These are phyloP conservation scores for Hypoxylon sp. DNA, from an alignment of 2,329 filamentous ascomycete genomes.

Conservation along the genomic window DNA sequence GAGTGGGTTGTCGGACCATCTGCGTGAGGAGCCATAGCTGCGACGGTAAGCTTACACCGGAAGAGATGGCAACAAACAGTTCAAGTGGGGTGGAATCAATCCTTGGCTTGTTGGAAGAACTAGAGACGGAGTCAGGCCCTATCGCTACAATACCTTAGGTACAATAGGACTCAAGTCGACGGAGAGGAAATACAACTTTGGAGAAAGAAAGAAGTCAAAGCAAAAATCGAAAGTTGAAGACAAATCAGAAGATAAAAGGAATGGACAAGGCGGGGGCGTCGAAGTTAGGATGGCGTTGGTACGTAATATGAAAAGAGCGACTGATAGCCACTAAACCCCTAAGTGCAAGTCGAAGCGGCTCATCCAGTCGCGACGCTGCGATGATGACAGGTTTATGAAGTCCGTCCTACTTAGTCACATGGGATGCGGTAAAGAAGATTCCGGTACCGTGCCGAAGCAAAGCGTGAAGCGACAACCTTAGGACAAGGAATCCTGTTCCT, in stretches of 20 bases:
- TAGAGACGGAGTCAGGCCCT: slow-evolving; percentile 14
- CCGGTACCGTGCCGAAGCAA: slow-evolving; percentile 47
- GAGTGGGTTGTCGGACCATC: slow-evolving; percentile 52
- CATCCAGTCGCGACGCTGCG: slow-evolving; percentile 46
- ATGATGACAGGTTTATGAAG: slow-evolving; percentile 41
- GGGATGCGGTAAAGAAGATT: slow-evolving; percentile 36
- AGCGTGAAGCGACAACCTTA: slow-evolving; percentile 38
- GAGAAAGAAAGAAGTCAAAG: slow-evolving; percentile 41
- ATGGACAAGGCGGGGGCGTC: slow-evolving; percentile 45
- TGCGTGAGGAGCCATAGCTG: slow-evolving; percentile 70
- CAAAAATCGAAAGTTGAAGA: slow-evolving; percentile 18
- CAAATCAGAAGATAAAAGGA: slow-evolving; percentile 30
- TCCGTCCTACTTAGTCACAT: slow-evolving; percentile 44
- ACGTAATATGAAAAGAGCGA: slow-evolving; percentile 49
- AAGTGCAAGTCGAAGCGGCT: slow-evolving; percentile 67
- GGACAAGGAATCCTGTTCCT: slow-evolving; percentile 14
- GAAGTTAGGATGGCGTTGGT: slow-evolving; percentile 42
- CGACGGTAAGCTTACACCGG: slow-evolving; percentile 26
- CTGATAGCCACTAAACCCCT: slow-evolving; percentile 62
- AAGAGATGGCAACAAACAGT: slow-evolving; percentile 19
- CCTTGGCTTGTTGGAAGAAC: slow-evolving; percentile 13
- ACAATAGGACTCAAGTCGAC: slow-evolving; percentile 18
- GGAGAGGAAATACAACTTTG: slow-evolving; percentile 8
- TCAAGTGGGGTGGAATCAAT: slow-evolving; percentile 2
- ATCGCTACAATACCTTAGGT: no score